Evolutionary conservation across 2,329 filamentous ascomycete species (phyloP).

Genomic region (Aspergillus caelatus): DNA sequence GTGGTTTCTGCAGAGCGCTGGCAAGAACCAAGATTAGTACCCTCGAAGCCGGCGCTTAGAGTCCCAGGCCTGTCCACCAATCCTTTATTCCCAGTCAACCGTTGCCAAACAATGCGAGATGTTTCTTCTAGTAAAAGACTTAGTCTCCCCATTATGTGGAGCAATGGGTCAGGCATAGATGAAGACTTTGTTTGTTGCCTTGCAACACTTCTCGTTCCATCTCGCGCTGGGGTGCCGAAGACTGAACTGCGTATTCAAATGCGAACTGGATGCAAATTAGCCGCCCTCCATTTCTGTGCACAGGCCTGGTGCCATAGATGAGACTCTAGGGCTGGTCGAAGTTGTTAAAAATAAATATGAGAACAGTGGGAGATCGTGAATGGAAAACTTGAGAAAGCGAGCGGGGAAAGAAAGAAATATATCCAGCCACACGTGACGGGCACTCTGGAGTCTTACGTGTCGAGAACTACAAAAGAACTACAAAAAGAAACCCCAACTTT

Average conservation of each 20-base stretch:
- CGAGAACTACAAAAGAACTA: not conserved
- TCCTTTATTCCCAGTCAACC: constrained; percentile 11
- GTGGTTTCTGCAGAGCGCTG: constrained; percentile 24
- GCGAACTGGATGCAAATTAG: not conserved
- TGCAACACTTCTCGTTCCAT: constrained; percentile 19
- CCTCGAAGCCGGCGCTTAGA: constrained; percentile 30
- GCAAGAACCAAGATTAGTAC: constrained; percentile 29
- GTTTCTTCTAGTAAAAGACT: constrained; percentile 8
- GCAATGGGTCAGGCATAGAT: not conserved
- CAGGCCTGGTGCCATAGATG: too few relatives aligned
- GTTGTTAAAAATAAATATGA: not conserved
- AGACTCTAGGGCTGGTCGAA: not conserved
- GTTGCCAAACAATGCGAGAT: constrained; percentile 9
- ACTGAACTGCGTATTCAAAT: not conserved
- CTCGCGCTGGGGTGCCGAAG: constrained; percentile 13
- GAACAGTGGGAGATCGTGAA: not conserved
- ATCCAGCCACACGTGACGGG: not conserved
- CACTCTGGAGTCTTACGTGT: too few relatives aligned
- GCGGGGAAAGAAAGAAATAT: not conserved
- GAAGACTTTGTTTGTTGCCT: constrained; percentile 7
- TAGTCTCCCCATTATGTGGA: not conserved
- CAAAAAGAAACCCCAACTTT: not conserved
- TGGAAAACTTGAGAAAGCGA: not conserved
- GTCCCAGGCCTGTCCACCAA: constrained; percentile 26
- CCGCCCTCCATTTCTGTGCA: not conserved